Conservation (phyloP, 192 early-diverging fungal genomes). For the Coemansia sp. region DNA sequence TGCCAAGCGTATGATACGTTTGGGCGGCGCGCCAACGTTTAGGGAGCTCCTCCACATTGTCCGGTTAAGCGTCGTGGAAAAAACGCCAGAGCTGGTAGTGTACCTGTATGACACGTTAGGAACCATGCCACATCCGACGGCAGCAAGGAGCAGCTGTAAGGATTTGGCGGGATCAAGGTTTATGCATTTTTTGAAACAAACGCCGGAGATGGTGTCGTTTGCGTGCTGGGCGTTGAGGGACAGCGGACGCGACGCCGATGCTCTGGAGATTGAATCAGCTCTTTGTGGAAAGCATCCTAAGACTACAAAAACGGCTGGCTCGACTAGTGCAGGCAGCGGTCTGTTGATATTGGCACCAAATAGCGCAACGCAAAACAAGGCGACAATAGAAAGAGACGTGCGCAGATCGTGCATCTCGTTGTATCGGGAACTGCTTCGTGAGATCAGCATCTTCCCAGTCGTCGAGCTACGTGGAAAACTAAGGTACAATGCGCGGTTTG, state of each 20-base stretch:
- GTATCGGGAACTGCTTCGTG: constrained; percentile 27
- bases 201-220: not conserved
- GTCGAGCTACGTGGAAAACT: constrained; percentile 33
- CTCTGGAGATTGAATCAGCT: not conserved
- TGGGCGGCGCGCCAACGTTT: constrained; percentile 12
- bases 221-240: not conserved
- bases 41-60: constrained; percentile 18
- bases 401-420: constrained; percentile 11
- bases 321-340: not conserved
- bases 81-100: not conserved
- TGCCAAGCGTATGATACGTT: constrained; percentile 3
- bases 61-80: not conserved
- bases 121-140: not conserved
- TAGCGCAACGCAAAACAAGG: not conserved
- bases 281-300: not conserved
- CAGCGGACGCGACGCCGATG: not conserved
- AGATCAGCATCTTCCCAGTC: constrained; percentile 15
- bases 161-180: not conserved
- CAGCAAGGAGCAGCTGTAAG: not conserved
- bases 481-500: constrained; percentile 34
- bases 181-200: not conserved
- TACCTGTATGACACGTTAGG: constrained; percentile 9
- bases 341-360: not conserved
- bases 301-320: not conserved
- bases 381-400: not conserved